phyloP scores from a whole-genome alignment of 768 basidiomycete genomes.

The Phallus indusiatus region DNA sequence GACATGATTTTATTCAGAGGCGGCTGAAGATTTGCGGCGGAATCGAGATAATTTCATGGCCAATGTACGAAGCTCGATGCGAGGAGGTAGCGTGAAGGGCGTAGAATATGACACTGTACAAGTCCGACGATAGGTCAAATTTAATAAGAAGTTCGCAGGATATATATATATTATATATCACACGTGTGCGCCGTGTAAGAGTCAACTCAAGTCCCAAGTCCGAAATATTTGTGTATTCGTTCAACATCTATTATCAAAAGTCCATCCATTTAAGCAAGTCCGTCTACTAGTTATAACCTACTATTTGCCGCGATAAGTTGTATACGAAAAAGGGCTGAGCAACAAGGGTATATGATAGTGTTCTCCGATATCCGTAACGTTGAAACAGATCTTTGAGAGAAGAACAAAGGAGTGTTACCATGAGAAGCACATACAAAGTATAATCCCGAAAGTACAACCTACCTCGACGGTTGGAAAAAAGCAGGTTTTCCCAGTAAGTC shows the following conservation, averaged over 20 bases:
- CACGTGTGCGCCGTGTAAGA: neutral
- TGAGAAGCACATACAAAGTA: neutral
- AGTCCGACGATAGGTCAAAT: neutral
- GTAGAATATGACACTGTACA: constrained; percentile 72
- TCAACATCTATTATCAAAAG: neutral
- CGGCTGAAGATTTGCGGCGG: constrained; percentile 87
- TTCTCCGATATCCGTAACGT: constrained; percentile 58
- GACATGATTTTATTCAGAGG: constrained; percentile 51
- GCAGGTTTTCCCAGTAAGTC: constrained; percentile 44
- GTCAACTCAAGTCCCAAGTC: neutral
- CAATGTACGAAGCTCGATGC: constrained; percentile 85
- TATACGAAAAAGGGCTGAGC: constrained; percentile 85
- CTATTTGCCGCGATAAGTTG: constrained; percentile 91
- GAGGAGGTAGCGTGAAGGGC: constrained; percentile 69
- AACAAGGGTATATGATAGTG: constrained; percentile 91
- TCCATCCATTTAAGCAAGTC: neutral
- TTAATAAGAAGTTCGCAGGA: too few species aligned
- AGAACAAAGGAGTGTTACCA: neutral
- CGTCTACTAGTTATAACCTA: constrained; percentile 19
- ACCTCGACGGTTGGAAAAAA: constrained; percentile 95
- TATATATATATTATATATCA: too few species aligned
- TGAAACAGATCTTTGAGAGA: constrained; percentile 62
- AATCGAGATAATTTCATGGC: constrained; percentile 73
- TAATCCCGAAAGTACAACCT: constrained; percentile 14
- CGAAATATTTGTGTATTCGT: neutral